Conservation (phyloP, 768 basidiomycete species). For the Scleroderma citrinum region DNA sequence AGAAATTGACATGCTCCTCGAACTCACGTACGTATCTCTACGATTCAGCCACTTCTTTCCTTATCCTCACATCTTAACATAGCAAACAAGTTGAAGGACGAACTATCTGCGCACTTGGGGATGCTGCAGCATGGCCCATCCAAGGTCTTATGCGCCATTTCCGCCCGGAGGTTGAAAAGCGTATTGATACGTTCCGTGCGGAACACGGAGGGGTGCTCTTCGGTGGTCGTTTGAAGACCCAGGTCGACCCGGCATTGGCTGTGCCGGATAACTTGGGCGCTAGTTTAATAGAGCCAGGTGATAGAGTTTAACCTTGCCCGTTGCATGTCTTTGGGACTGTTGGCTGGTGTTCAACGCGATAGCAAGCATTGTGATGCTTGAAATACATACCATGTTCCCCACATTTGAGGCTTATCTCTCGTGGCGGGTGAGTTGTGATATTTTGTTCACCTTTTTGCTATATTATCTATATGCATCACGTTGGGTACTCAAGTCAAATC, state of each 20-base stretch:
- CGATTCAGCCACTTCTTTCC: neutral
- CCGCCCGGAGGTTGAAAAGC: constrained; percentile 89
- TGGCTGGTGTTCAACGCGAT: too few relatives aligned
- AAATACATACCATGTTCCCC: too few relatives aligned
- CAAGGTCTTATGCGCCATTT: constrained; percentile 98
- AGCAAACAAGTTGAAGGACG: constrained; percentile 96
- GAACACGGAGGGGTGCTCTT: constrained; percentile 81
- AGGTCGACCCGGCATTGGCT: constrained; percentile 65
- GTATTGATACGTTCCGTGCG: constrained; percentile 73
- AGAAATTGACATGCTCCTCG: constrained; percentile 97
- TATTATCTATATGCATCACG: too few relatives aligned
- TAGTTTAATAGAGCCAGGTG: constrained; percentile 36
- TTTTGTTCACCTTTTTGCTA: too few relatives aligned
- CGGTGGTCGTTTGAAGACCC: constrained; percentile 69
- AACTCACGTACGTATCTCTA: constrained; percentile 67
- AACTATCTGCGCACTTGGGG: constrained; percentile 95
- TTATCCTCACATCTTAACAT: constrained; percentile 5
- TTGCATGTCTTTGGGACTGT: too few relatives aligned
- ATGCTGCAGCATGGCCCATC: constrained; percentile 98
- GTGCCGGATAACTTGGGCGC: constrained; percentile 70
- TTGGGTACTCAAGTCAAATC: too few relatives aligned
- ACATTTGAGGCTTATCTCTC: too few relatives aligned
- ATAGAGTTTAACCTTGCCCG: constrained; percentile 27
- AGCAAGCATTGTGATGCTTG: too few relatives aligned
- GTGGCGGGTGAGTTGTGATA: too few relatives aligned